Evolutionary conservation across 176 grass and related monocot genomes (phyloP).

Genomic region (Phragmites australis): DNA sequence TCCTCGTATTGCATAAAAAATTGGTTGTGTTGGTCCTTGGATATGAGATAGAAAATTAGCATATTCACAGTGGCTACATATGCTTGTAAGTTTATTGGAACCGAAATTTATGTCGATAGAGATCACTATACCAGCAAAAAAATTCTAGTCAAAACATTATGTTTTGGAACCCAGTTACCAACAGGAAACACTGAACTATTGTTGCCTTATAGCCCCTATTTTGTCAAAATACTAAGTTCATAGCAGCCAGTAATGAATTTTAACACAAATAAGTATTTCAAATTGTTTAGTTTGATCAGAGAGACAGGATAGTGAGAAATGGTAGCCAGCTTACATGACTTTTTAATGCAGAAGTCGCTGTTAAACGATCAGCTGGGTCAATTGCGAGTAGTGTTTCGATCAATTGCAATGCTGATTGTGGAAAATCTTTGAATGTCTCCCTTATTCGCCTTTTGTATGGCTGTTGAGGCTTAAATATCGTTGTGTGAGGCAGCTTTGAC

Average conservation of each 20-base stretch:
- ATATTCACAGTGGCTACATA: not conserved
- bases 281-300: not conserved
- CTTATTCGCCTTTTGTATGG: conserved; percentile 73
- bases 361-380: conserved; percentile 80
- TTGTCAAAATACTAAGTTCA: not conserved
- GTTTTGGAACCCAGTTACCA: not conserved
- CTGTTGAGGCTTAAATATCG: conserved; percentile 88
- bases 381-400: conserved; percentile 78
- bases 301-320: conserved; percentile 12
- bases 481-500: conserved; percentile 73
- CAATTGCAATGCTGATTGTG: conserved; percentile 68
- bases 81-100: conserved; percentile 4
- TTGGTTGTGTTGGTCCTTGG: not conserved
- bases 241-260: conserved; percentile 12
- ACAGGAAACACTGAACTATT: conserved; percentile 20
- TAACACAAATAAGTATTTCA: conserved; percentile 15
- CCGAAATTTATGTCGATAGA: conserved; percentile 1
- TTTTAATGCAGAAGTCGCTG: conserved; percentile 62
- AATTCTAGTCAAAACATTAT: conserved; percentile 18
- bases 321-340: conserved; percentile 68
- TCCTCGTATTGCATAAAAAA: conserved; percentile 25
- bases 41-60: conserved; percentile 7
- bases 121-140: not conserved
- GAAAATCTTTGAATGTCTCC: conserved; percentile 80
- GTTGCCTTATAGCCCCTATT: not conserved